Conservation (phyloP, 2,329 filamentous ascomycete genomes). For the Tolypocladium tundrense region DNA sequence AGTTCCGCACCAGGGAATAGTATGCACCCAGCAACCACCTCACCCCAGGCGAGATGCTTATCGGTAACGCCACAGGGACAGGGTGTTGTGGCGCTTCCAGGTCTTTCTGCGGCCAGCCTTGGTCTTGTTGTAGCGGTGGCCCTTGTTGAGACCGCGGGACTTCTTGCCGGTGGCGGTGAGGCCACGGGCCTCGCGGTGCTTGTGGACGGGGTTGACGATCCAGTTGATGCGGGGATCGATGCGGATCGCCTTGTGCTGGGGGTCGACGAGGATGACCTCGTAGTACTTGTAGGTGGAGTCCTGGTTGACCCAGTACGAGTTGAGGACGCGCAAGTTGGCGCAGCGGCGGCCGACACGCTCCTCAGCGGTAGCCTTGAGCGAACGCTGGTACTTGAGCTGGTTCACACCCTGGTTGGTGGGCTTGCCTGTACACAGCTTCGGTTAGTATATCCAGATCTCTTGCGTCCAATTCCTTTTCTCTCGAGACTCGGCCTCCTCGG, state of each 20-base stretch:
- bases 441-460: constrained; percentile 8
- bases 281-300: constrained; percentile 99
- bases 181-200: constrained; percentile 97
- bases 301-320: constrained; percentile 99
- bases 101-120: constrained; percentile 96
- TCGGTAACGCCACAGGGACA: constrained; percentile 97
- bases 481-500: background rate
- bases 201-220: constrained; percentile 99
- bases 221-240: constrained; percentile 99
- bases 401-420: constrained; percentile 99
- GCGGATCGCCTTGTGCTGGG: constrained; percentile 99
- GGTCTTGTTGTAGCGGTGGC: constrained; percentile 99
- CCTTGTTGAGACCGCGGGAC: constrained; percentile 98
- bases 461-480: background rate
- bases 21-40: background rate
- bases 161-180: constrained; percentile 99
- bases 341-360: constrained; percentile 99
- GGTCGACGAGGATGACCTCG: constrained; percentile 99
- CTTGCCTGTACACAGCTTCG: constrained; percentile 59
- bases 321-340: constrained; percentile 97
- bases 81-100: constrained; percentile 99
- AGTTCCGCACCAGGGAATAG: background rate
- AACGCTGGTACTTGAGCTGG: constrained; percentile 99
- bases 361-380: constrained; percentile 93
- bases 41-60: constrained; percentile 34